Evolutionary conservation across 1,284 basidiomycete species (phyloP), one percentile per base, ranked within the genome.

Genomic region (Schizopora paradoxa): DNA sequence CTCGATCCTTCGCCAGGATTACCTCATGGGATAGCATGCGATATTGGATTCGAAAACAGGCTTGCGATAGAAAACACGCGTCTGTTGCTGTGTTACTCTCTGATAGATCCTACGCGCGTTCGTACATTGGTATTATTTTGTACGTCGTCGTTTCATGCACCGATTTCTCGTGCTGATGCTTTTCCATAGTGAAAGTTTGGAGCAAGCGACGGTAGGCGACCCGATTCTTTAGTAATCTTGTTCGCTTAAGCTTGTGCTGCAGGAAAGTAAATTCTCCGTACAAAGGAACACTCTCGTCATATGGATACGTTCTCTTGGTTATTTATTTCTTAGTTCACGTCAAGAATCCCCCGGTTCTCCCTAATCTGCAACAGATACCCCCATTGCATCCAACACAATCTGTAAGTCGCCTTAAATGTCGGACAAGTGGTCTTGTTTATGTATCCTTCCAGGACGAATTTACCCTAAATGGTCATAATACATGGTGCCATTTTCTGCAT

Each of bases 201-300:
- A 91, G 91, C 60, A 99, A 99, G 71, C 77, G 94, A 63, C 79
- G 91, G 86, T 85, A 43, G 42, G 72, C 60, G 6, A 35, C 25
- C 35, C 25, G n/a, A 8, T 14, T 19, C n/a, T 37, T 46, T 21
- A 36, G 39, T 44, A 29, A 23, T 6, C 10, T 28, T 22, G 11
- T 5, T 25, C 7, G 13, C 14, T 14, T 51, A 38, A 51, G 18
- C 32, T 42, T 14, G 16, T 41, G 27, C 6, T 19, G 19, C 56
- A 90, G 90, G 67, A 94, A 96, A 79, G 96, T 99, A 67, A 97
- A 99, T 66, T 96, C 92, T 48, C 93, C 95, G 14, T 99, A 97
- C 67, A 85, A 90, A 58, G 95, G 95, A 49, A 98, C 95, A 1
- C 72, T 99, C 38, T 95, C 91, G 36, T 97, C 93, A 41, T 99